Evolutionary conservation across 2,329 filamentous ascomycete genomes (phyloP).

Genomic region (Podosphaera xanthii): DNA sequence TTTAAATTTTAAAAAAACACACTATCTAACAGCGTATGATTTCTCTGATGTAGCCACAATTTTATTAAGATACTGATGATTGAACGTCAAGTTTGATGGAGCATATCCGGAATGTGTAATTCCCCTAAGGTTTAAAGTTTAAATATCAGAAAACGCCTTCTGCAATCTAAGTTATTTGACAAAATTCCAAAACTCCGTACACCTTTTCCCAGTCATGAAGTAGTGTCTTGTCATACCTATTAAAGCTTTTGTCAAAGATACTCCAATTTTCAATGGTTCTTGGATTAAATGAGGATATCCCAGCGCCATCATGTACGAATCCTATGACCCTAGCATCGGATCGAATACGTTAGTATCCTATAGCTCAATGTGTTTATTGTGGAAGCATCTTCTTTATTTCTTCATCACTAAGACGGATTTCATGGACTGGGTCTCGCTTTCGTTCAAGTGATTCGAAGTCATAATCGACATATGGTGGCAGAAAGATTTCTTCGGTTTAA

Average conservation of each 20-base stretch:
- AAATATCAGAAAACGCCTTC: neutral
- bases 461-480: slow-evolving; percentile 54
- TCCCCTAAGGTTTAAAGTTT: neutral
- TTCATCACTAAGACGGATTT: slow-evolving; percentile 57
- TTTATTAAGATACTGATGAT: no score
- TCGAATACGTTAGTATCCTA: slow-evolving; percentile 2
- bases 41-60: no score
- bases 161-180: neutral
- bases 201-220: neutral
- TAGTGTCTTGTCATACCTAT: neutral
- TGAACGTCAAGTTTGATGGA: no score
- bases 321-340: neutral
- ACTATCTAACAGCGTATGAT: no score
- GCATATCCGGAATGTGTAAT: no score
- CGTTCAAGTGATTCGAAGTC: slow-evolving; percentile 55
- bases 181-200: neutral
- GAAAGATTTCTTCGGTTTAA: slow-evolving; percentile 45
- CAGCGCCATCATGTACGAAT: neutral
- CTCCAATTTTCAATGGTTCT: neutral
- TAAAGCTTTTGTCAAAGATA: neutral
- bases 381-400: slow-evolving; percentile 48
- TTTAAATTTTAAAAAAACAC: no score
- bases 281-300: neutral
- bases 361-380: slow-evolving; percentile 21
- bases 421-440: slow-evolving; percentile 53